phyloP scores from a whole-genome alignment of 257 asterid genomes.

The Lycium barbarum region DNA sequence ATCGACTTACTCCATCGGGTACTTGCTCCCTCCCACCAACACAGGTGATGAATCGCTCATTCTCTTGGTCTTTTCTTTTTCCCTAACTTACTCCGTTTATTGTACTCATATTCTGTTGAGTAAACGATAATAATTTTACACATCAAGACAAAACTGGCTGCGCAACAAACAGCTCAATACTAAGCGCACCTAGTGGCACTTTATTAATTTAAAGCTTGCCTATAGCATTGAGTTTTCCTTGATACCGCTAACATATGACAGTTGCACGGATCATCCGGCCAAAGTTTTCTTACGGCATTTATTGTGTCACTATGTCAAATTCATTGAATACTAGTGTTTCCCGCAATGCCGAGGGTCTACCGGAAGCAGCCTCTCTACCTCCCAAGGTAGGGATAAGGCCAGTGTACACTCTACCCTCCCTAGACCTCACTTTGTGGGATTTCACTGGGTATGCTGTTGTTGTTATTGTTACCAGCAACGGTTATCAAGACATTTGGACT shows the following conservation, averaged over 20 bases:
- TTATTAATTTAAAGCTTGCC: not conserved
- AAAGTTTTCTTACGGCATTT: constrained; percentile 9
- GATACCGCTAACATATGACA: not conserved
- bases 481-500: constrained; percentile 1
- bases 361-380: no score
- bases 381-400: no score
- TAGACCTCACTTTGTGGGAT: no score
- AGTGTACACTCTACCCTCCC: no score
- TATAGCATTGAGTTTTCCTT: not conserved
- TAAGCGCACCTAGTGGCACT: not conserved
- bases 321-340: not conserved
- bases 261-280: not conserved
- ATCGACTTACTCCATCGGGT: not conserved
- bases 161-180: not conserved
- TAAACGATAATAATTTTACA: not conserved
- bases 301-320: not conserved
- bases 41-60: not conserved
- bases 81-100: not conserved
- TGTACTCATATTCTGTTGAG: not conserved
- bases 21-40: not conserved
- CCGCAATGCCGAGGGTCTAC: not conserved
- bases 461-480: not conserved
- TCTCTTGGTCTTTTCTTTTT: not conserved
- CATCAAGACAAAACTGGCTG: not conserved
- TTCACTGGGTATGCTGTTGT: no score